Percentiles rank a stretch among this genome's conserved stretches.
Conservation (phyloP, 2,329 filamentous ascomycete genomes). For the Blastomyces emzantsi region DNA sequence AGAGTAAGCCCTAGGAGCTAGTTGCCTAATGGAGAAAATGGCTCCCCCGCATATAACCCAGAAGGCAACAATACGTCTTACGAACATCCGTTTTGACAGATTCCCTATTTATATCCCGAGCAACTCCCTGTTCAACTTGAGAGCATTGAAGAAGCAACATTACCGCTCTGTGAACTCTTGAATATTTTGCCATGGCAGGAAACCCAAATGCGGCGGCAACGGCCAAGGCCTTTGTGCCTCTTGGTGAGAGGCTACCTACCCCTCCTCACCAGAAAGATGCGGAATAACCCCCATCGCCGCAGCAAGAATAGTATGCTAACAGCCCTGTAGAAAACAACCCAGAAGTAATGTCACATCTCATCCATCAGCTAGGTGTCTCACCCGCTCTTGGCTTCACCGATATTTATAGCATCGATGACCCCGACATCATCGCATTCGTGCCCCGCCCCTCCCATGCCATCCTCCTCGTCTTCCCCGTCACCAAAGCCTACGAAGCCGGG, state of each 20-base stretch:
- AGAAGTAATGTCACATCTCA: conserved; percentile 73
- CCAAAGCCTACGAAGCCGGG: conserved; percentile 65
- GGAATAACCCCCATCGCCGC: not conserved
- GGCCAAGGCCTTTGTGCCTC: conserved; percentile 43
- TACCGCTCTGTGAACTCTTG: not conserved
- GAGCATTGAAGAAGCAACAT: not conserved
- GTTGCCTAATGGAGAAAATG: conserved; percentile 1
- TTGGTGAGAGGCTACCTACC: conserved; percentile 30
- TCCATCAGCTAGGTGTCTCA: conserved; percentile 78
- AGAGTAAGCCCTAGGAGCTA: not conserved
- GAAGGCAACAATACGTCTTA: not conserved
- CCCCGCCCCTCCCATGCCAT: conserved; percentile 82
- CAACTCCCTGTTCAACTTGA: not conserved
- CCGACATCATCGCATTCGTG: conserved; percentile 73
- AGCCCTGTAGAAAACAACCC: conserved; percentile 60
- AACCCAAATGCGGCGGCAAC: conserved; percentile 29
- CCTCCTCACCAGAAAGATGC: not conserved
- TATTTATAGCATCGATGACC: conserved; percentile 82
- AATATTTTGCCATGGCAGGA: conserved; percentile 22
- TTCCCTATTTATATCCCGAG: not conserved
- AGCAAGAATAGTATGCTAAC: not conserved
- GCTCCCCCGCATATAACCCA: not conserved
- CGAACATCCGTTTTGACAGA: not conserved
- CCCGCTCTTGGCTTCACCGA: conserved; percentile 71
- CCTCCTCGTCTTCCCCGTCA: conserved; percentile 85